phyloP scores from a whole-genome alignment of 345 rosid genomes.

The Rhizophora mangle region DNA sequence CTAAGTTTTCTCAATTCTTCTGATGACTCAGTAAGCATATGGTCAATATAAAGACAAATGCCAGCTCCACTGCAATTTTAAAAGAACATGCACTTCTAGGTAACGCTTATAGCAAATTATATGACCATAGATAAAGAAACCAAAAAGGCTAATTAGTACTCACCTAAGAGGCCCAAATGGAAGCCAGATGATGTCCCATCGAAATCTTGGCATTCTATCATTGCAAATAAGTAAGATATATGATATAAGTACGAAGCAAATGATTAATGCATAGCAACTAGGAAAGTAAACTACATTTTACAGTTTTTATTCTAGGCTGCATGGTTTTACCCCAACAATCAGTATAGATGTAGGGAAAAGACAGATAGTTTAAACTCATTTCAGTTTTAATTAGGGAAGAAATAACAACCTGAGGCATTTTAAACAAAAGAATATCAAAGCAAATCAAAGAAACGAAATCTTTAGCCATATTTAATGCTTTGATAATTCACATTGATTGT shows the following conservation, averaged over 20 bases:
- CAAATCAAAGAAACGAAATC: not conserved
- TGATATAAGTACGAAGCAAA: not conserved
- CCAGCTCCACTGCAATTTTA: conserved; percentile 62
- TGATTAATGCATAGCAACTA: not conserved
- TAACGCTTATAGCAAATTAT: not conserved
- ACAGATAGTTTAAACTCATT: not conserved
- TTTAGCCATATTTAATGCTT: not conserved
- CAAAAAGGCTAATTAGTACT: conserved; percentile 1
- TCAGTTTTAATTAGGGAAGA: not conserved
- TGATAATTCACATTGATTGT: not conserved
- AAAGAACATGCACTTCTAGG: not conserved
- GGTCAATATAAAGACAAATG: conserved; percentile 64
- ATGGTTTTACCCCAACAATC: not conserved
- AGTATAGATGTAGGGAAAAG: not conserved
- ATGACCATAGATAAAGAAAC: not conserved
- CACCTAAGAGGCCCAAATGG: conserved; percentile 84
- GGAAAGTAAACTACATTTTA: not conserved
- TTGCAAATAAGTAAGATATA: conserved; percentile 13
- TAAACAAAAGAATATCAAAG: not conserved
- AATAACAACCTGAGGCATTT: not conserved
- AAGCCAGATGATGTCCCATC: conserved; percentile 91
- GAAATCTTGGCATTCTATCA: conserved; percentile 66
- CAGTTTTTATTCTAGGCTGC: not conserved
- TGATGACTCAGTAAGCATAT: conserved; percentile 57
- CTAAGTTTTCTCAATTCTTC: conserved; percentile 79